These are phyloP conservation scores for Penicillium waksmanii DNA, from an alignment of 495 filamentous ascomycete genomes.

Conservation along the genomic window DNA sequence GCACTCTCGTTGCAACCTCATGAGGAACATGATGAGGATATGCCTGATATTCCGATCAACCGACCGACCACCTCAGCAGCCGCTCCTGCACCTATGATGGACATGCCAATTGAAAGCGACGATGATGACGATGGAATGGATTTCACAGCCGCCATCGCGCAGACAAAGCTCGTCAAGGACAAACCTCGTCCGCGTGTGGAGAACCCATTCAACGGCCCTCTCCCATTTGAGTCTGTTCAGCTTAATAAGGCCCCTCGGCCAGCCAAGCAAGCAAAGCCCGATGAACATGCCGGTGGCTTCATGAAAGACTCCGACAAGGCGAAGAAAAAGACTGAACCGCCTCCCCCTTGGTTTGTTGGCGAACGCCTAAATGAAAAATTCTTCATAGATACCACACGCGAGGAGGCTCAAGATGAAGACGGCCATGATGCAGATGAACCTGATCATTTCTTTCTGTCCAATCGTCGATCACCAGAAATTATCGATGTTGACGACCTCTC, in stretches of 20 bases:
- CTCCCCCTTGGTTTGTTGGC: conserved; percentile 85
- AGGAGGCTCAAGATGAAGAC: conserved; percentile 23
- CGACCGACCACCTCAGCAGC: conserved; percentile 21
- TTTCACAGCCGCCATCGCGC: conserved; percentile 47
- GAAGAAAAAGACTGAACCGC: conserved; percentile 58
- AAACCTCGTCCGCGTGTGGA: conserved; percentile 18
- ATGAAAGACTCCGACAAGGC: conserved; percentile 47
- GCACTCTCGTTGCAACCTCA: conserved; percentile 68
- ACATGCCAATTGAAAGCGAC: conserved; percentile 38
- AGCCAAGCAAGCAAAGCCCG: conserved; percentile 25
- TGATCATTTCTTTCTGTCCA: conserved; percentile 43
- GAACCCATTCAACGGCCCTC: conserved; percentile 66
- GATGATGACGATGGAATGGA: conserved; percentile 50
- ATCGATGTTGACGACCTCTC: conserved; percentile 49
- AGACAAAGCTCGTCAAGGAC: conserved; percentile 40
- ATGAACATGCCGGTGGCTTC: conserved; percentile 72
- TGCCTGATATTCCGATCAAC: conserved; percentile 41
- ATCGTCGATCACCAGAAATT: conserved; percentile 45
- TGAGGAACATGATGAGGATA: conserved; percentile 34
- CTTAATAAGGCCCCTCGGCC: conserved; percentile 52
- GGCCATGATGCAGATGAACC: conserved; percentile 30
- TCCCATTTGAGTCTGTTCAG: conserved; percentile 88
- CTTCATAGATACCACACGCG: conserved; percentile 35
- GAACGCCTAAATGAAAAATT: conserved; percentile 36
- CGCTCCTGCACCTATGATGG: conserved; percentile 17